phyloP scores from a whole-genome alignment of 208 protist species.

The Trypanosoma conorhini region DNA sequence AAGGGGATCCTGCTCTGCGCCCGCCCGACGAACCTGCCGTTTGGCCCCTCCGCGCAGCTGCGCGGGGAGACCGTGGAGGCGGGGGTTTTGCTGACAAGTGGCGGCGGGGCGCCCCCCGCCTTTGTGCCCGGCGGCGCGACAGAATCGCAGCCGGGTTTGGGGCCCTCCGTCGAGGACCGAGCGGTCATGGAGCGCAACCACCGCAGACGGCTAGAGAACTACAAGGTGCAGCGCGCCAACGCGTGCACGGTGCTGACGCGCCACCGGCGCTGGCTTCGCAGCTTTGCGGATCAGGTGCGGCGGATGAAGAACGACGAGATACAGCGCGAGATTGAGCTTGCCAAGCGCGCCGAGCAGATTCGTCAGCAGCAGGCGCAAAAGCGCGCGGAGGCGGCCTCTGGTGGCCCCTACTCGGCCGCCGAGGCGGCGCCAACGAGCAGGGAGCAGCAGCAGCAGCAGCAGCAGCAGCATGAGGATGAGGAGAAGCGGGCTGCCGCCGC shows the following conservation, averaged over 20 bases:
- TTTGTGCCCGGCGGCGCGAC: constrained; percentile 69
- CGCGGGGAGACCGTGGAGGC: constrained; percentile 10
- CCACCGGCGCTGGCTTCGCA: constrained; percentile 84
- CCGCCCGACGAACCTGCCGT: constrained; percentile 49
- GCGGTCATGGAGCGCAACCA: constrained; percentile 48
- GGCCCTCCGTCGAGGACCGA: constrained; percentile 58
- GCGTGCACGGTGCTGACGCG: constrained; percentile 59
- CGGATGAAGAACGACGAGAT: constrained; percentile 77
- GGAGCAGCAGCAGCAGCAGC: constrained; percentile 2
- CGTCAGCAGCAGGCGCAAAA: constrained; percentile 39
- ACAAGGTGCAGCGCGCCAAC: constrained; percentile 39
- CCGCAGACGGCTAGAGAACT: constrained; percentile 51
- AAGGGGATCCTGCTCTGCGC: constrained; percentile 92
- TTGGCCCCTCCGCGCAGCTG: constrained; percentile 17
- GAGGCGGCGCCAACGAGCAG: not conserved
- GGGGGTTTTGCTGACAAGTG: constrained; percentile 3
- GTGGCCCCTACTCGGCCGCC: constrained; percentile 19
- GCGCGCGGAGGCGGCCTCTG: not conserved
- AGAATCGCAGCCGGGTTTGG: constrained; percentile 60
- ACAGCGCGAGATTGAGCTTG: constrained; percentile 60
- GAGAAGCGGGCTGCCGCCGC: not conserved
- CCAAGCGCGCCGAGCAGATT: constrained; percentile 47
- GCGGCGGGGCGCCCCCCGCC: constrained; percentile 17
- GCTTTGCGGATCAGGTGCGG: constrained; percentile 80
- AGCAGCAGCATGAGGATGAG: not conserved